phyloP scores from a whole-genome alignment of 148 eudicot genomes.

The Selenicereus undatus region DNA sequence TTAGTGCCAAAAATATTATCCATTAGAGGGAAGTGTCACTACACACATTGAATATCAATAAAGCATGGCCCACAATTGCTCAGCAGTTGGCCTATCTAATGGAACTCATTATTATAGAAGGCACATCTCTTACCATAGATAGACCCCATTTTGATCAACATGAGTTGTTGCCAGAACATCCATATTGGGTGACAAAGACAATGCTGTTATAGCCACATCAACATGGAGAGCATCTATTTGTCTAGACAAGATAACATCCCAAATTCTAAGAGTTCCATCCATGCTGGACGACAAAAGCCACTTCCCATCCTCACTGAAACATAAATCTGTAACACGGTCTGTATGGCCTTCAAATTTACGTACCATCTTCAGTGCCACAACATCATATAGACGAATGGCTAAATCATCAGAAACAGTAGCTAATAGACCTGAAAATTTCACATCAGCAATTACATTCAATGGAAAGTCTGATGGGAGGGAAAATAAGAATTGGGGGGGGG shows the following conservation, averaged over 20 bases:
- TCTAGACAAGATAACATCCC: slow-evolving; percentile 92
- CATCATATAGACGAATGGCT: slow-evolving; percentile 85
- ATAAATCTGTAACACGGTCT: slow-evolving; percentile 85
- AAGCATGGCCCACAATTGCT: neutral
- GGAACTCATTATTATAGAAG: neutral
- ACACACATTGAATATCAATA: neutral
- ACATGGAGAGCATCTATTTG: slow-evolving; percentile 92
- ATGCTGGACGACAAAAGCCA: slow-evolving; percentile 97
- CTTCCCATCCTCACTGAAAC: slow-evolving; percentile 98
- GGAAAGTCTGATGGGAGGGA: neutral
- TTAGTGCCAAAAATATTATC: neutral
- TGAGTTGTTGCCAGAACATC: slow-evolving; percentile 96
- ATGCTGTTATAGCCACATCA: slow-evolving; percentile 77
- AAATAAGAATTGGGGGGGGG: neutral
- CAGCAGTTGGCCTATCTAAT: neutral
- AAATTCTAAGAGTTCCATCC: slow-evolving; percentile 94
- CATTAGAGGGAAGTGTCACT: neutral
- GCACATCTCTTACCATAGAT: slow-evolving; percentile 63
- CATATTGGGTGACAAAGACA: slow-evolving; percentile 97
- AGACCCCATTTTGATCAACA: slow-evolving; percentile 94
- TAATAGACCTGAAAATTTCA: slow-evolving; percentile 55
- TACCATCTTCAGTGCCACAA: slow-evolving; percentile 81
- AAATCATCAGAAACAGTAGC: slow-evolving; percentile 91
- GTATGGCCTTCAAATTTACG: slow-evolving; percentile 95
- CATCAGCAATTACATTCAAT: neutral